A percentile compares a stretch with the other conserved stretches of the same genome.
Evolutionary conservation across 1,139 yeast genomes (phyloP).

Genomic region (Suhomyces terraborum): DNA sequence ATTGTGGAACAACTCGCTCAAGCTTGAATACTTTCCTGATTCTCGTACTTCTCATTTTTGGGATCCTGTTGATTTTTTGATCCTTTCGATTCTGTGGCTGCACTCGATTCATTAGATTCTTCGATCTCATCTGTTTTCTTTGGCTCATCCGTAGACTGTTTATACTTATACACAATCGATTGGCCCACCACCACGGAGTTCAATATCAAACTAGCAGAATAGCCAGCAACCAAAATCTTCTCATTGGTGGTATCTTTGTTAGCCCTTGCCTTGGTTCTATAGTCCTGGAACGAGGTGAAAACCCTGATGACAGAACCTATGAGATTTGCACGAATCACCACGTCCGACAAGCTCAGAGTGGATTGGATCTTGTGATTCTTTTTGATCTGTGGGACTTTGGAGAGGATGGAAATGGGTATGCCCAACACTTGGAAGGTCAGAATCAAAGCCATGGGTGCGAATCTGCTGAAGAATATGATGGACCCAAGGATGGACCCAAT

Average conservation of each 20-base stretch:
- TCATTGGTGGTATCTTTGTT: conserved; percentile 17
- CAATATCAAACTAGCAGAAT: conserved; percentile 24
- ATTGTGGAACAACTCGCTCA: too few species aligned
- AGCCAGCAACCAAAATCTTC: conserved; percentile 28
- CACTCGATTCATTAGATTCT: too few species aligned
- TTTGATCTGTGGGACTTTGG: conserved; percentile 59
- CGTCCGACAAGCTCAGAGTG: conserved; percentile 55
- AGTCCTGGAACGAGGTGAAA: conserved; percentile 51
- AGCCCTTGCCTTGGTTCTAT: conserved; percentile 13
- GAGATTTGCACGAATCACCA: conserved; percentile 57
- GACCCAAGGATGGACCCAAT: conserved; percentile 31
- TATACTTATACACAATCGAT: conserved; percentile 20
- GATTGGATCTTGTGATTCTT: conserved; percentile 50
- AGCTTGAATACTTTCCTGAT: too few species aligned
- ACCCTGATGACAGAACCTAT: conserved; percentile 58
- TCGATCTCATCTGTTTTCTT: neutral
- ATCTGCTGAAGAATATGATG: conserved; percentile 32
- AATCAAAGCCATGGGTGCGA: conserved; percentile 36
- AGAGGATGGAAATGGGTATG: conserved; percentile 54
- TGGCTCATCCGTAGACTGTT: conserved; percentile 1
- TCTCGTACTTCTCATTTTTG: too few species aligned
- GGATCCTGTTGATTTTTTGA: too few species aligned
- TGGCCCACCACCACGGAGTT: conserved; percentile 28
- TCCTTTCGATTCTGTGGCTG: too few species aligned
- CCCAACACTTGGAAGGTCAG: conserved; percentile 48